Evolutionary conservation across 176 grass and related monocot genomes (phyloP).

Genomic region (maize (Zea mays)): DNA sequence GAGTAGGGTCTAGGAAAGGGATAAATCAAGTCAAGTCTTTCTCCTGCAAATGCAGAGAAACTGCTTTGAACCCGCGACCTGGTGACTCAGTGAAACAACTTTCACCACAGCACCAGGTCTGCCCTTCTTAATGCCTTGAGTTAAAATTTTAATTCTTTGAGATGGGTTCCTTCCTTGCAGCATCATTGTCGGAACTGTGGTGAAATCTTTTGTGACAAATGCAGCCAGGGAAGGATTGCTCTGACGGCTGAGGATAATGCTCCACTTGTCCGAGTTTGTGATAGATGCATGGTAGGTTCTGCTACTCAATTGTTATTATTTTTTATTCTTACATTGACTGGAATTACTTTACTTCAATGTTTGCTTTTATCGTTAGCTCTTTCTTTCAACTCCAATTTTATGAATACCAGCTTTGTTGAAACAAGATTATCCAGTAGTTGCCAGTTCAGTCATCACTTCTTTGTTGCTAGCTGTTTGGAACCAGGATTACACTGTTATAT

Average conservation of each 20-base stretch:
- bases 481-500: background rate
- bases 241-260: slow-evolving; percentile 93
- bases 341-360: slow-evolving; percentile 1
- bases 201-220: slow-evolving; percentile 99
- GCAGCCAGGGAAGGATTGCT: slow-evolving; percentile 86
- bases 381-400: background rate
- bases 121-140: background rate
- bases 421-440: background rate
- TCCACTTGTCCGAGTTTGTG: slow-evolving; percentile 90
- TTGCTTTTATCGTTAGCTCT: background rate
- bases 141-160: slow-evolving; percentile 30
- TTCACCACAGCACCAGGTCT: too few relatives aligned
- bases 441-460: background rate
- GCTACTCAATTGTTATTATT: slow-evolving; percentile 7
- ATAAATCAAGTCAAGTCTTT: too few relatives aligned
- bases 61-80: too few relatives aligned
- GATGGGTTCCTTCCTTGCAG: slow-evolving; percentile 38
- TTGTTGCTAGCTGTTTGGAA: background rate
- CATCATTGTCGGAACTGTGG: slow-evolving; percentile 99
- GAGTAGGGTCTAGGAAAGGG: too few relatives aligned
- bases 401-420: slow-evolving; percentile 12
- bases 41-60: too few relatives aligned
- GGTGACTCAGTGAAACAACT: too few relatives aligned
- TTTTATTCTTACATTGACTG: background rate
- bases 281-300: slow-evolving; percentile 87